These are phyloP conservation scores for Gymnopus androsaceus DNA, from an alignment of 1,284 basidiomycete genomes.

Conservation along the genomic window DNA sequence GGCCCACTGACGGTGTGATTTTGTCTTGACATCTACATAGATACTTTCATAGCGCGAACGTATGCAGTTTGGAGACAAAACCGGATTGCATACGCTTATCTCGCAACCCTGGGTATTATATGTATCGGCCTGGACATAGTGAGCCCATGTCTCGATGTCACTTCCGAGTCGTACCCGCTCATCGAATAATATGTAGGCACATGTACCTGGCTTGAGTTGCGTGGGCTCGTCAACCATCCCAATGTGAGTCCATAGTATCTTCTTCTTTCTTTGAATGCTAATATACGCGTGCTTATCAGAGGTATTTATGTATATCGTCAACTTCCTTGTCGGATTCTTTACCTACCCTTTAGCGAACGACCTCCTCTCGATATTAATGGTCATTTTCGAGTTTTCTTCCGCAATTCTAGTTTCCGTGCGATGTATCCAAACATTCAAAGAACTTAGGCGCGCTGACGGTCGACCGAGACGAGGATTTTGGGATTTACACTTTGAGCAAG, in stretches of 20 bases:
- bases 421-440: conserved; percentile 27
- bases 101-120: conserved; percentile 25
- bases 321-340: not conserved
- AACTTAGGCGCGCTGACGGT: conserved; percentile 2
- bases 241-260: conserved; percentile 12
- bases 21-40: conserved; percentile 23
- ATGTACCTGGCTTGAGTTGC: conserved; percentile 20
- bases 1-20: no score
- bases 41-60: conserved; percentile 28
- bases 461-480: conserved; percentile 14
- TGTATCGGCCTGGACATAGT: conserved; percentile 33
- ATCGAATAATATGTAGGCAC: conserved; percentile 12
- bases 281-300: conserved; percentile 6
- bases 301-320: not conserved
- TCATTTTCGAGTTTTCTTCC: conserved; percentile 31
- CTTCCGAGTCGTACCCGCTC: not conserved
- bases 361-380: conserved; percentile 30
- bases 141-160: conserved; percentile 1
- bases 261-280: not conserved
- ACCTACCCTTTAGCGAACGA: conserved; percentile 19
- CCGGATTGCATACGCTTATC: conserved; percentile 22
- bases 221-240: conserved; percentile 19
- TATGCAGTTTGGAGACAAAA: conserved; percentile 30
- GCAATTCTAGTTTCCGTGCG: conserved; percentile 26
- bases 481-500: conserved; percentile 24